Evolutionary conservation across 108 stramenopile species (phyloP).

Genomic region (Nitzschia sp.): DNA sequence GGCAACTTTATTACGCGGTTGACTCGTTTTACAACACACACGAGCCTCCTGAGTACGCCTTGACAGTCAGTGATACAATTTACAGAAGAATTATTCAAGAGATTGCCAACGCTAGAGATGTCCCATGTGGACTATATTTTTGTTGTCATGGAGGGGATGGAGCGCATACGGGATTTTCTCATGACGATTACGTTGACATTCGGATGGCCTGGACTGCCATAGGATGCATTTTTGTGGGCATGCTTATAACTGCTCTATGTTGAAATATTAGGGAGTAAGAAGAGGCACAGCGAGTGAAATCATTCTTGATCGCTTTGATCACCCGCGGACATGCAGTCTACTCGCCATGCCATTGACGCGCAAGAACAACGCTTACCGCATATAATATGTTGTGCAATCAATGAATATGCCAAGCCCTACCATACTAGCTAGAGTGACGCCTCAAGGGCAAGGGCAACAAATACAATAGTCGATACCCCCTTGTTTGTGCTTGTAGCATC

Average conservation of each 20-base stretch:
- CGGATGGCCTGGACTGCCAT: slow-evolving; percentile 39
- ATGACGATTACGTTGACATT: slow-evolving; percentile 66
- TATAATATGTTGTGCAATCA: too few relatives aligned
- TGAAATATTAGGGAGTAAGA: too few relatives aligned
- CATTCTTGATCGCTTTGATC: too few relatives aligned
- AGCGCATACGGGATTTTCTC: slow-evolving; percentile 36
- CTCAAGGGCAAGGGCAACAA: too few relatives aligned
- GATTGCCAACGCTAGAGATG: slow-evolving; percentile 38
- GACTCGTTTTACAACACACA: slow-evolving; percentile 24
- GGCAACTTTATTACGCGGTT: slow-evolving; percentile 28
- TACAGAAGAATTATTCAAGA: slow-evolving; percentile 56
- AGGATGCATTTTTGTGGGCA: slow-evolving; percentile 7
- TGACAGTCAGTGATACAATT: slow-evolving; percentile 52
- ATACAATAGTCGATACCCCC: too few relatives aligned
- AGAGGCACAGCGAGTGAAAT: too few relatives aligned
- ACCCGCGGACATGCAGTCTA: too few relatives aligned
- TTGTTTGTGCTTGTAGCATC: too few relatives aligned
- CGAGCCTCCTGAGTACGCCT: slow-evolving; percentile 46
- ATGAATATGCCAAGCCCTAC: too few relatives aligned
- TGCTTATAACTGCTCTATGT: slow-evolving; percentile 1
- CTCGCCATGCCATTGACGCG: too few relatives aligned
- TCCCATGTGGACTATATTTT: slow-evolving; percentile 68
- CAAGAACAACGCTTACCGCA: too few relatives aligned
- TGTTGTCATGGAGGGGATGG: slow-evolving; percentile 67
- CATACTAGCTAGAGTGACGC: too few relatives aligned